Evolutionary conservation across 345 rosid genomes (phyloP), one percentile per base, ranked within the genome.

Genomic region (Populus pruinosa): DNA sequence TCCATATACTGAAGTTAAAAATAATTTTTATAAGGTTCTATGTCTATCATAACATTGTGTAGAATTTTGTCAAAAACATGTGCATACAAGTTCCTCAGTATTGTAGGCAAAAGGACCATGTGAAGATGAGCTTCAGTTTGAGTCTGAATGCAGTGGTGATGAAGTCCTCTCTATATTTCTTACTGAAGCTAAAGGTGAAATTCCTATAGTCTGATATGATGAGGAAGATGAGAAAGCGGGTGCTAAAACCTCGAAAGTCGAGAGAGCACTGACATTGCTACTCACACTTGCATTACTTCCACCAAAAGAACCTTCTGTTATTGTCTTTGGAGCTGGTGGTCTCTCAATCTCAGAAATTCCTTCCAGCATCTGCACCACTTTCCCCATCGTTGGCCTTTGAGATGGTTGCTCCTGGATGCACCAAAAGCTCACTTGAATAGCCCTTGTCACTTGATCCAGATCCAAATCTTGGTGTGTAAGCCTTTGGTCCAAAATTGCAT

Each of bases 241-340:
- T 69, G 84, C 85, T 18, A 84, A 83, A 78, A 87, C 67, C 21
- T 83, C 79, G 76, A 80, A 75, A 25, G 93, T 82, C 17, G 94
- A 89, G n/a, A 85, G 72, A 9, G 70, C 82, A 44, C 86, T 82
- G 2, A 62, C 49, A 70, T 82, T 72, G 35, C 87, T 33, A 33
- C 36, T 85, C 36, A 0, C 36, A 33, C 36, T 33, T 33, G 5
- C 36, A 4, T 33, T 33, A 33, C 36, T 73, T 73, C 84, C 85
- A 78, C 69, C 39, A 13, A 35, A 55, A 21, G 87, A 81, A 5
- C 83, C 84, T 76, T 86, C 89, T 0, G 79, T 77, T 18, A 82
- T 61, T 2, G 82, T 70, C 64, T 83, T 85, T 3, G 89, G 91
- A 39, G 88, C 83, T 1, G 89, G 89, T 1, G 92, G 92, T 61